phyloP scores from a whole-genome alignment of 2,329 filamentous ascomycete genomes.

The Dendryphion nanum region DNA sequence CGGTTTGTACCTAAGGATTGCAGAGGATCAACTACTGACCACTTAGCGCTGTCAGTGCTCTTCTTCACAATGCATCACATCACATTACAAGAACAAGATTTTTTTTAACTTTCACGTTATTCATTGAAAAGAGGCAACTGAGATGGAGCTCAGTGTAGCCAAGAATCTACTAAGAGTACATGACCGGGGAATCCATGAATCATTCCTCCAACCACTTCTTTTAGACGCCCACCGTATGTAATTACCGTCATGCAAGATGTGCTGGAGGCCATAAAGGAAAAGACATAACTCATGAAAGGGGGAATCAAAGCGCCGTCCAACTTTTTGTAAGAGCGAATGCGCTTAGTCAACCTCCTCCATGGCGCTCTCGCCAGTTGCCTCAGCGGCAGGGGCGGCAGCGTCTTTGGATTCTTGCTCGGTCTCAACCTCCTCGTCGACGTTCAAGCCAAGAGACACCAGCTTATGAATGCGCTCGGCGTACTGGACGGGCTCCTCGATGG shows the following conservation, averaged over 20 bases:
- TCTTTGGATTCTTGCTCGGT: slow-evolving; percentile 58
- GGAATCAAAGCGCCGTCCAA: slow-evolving; percentile 40
- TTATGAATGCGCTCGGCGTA: slow-evolving; percentile 99
- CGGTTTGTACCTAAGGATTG: no score
- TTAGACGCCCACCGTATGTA: slow-evolving; percentile 33
- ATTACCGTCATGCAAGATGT: slow-evolving; percentile 35
- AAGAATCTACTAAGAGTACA: slow-evolving; percentile 10
- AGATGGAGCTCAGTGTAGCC: slow-evolving; percentile 5
- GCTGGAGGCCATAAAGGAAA: slow-evolving; percentile 26
- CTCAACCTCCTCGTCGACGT: slow-evolving; percentile 93
- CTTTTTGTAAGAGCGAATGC: slow-evolving; percentile 28
- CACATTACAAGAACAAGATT: not conserved
- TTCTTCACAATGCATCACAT: no score
- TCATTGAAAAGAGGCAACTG: slow-evolving; percentile 4
- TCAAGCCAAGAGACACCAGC: slow-evolving; percentile 95
- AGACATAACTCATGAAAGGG: slow-evolving; percentile 39
- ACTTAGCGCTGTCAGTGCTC: no score
- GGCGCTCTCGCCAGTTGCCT: slow-evolving; percentile 77
- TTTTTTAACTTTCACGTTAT: slow-evolving; percentile 1
- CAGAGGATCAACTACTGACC: no score
- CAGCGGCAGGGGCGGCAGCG: slow-evolving; percentile 60
- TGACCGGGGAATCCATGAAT: slow-evolving; percentile 25
- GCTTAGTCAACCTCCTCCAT: slow-evolving; percentile 99
- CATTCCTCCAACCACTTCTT: slow-evolving; percentile 33
- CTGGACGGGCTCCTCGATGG: slow-evolving; percentile 96